Conservation (phyloP, 2,329 filamentous ascomycete species). For the Graphilbum fragrans region DNA sequence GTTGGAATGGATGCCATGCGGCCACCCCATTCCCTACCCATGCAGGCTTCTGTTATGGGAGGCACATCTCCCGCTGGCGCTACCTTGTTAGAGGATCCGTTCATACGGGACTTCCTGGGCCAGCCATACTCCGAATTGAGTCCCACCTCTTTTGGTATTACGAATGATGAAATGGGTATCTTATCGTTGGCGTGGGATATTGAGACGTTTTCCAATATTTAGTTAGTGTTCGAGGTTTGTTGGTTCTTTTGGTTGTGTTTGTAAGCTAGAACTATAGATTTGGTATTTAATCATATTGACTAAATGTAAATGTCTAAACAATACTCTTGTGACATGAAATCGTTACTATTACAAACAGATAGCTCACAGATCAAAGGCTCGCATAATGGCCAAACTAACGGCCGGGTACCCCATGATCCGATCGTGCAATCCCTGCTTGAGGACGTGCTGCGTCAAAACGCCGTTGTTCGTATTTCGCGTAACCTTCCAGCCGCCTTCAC, state of each 20-base stretch:
- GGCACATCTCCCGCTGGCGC: background rate
- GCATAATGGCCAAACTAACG: slow-evolving; percentile 36
- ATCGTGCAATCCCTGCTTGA: slow-evolving; percentile 45
- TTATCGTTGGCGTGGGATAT: slow-evolving; percentile 1
- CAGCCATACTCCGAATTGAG: background rate
- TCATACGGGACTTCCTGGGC: background rate
- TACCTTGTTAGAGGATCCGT: background rate
- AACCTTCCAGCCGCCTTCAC: slow-evolving; percentile 32
- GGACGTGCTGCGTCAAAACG: slow-evolving; percentile 38
- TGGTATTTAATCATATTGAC: too few species aligned
- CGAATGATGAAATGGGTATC: slow-evolving; percentile 1
- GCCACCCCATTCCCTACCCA: too few species aligned
- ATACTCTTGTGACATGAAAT: too few species aligned
- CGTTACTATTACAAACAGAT: too few species aligned
- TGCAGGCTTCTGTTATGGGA: too few species aligned
- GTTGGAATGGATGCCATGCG: too few species aligned
- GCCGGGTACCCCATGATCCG: slow-evolving; percentile 45
- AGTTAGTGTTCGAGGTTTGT: background rate
- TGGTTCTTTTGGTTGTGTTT: background rate
- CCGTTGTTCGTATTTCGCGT: slow-evolving; percentile 34
- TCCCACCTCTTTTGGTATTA: background rate
- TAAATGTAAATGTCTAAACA: too few species aligned
- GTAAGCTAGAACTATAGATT: too few species aligned
- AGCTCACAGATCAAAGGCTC: slow-evolving; percentile 22
- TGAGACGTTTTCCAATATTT: background rate